Base-by-base conservation (phyloP, 768 basidiomycete species). In the Kwoniella heveanensis region DNA sequence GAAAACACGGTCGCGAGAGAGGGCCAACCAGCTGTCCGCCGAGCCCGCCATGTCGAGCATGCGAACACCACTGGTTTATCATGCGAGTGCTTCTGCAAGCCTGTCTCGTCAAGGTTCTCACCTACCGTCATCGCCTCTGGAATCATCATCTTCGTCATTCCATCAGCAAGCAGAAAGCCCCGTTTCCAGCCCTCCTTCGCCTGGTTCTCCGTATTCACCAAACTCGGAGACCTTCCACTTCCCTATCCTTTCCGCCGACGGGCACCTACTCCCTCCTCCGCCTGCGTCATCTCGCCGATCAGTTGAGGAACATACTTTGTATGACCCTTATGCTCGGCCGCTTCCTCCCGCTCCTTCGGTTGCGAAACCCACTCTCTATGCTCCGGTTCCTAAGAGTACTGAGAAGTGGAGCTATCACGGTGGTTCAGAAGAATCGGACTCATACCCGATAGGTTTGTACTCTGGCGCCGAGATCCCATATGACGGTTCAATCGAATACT, bases 181-280 rank as follows among this genome's bases (percentile, higher is more conserved):
- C n/a, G 53, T 50, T 6, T 64, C 63, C 5, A 48, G 47, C 27
- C 47, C 56, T 19, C 36, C 62, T 7, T 53, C 55, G 24, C 66
- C 69, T 17, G 29, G 57, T 13, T 75, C 71, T 6, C 66, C 64
- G 5, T 68, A 67, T 62, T 72, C 67, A 12, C 69, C 71, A 17
- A 61, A 49, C 24, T 57, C 74, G 15, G 71, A 72, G 24, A 60
- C 46, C 17, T 72, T 76, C 64, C 64, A 68, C 54, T 76, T 76
- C 66, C 74, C 74, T 4, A 71, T 76, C 39, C 62, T 76, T 7
- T 72, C 74, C 8, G 74, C 74, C 13, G 71, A 76, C 50, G 74
- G 74, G 1, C 69, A 73, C 25, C 64, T 76, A n/a, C 61, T 76
- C 21, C 71, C 71, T 22, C 68, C 70, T 8, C 58, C 66, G 1